Base-by-base conservation (phyloP, 257 asterid species). In the Jaltomata sinuosa region DNA sequence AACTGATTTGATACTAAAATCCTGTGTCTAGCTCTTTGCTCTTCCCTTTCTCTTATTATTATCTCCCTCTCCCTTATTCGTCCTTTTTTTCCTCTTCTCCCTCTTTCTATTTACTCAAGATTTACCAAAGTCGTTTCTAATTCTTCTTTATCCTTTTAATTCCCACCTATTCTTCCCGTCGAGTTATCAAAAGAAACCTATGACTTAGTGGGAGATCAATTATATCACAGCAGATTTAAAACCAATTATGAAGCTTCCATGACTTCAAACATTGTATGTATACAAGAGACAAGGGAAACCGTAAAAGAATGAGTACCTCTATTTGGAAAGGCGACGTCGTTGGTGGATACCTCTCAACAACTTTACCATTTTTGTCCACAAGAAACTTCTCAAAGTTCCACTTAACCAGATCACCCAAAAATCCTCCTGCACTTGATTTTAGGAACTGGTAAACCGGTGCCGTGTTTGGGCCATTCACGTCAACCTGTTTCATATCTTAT, bases 321-420 rank as follows among this genome's bases (percentile, higher is more conserved):
- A 96, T 94, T 85, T 96, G 98, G 9, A 92, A 59, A 31, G 99
- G 99, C 8, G 98, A 91, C 21, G 98, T 93, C 42, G 98, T 89
- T 76, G 99, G 99, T 74, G 93, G 91, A 72, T 96, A 96, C 91
- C 99, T 88, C 88, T 96, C 94, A 18, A 93, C 94, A 74, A 96
- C 98, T 87, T 89, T 91, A 32, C 99, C 99, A 67, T 92, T 93
- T 86, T 93, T 96, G 91, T 96, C 97, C 72, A 94, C 97, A 53
- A 96, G 89, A 86, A 96, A 96, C 89, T 96, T 96, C 95, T 96
- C 99, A 45, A 96, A 96, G 80, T 96, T 96, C 99, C 99, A 96
- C 87, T 96, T 96, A 82, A 96, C 84, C 86, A 96, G 83, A 91
- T 90, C 98, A 27, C 98, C 98, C 1, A 96, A 88, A 82, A 94